These are phyloP conservation scores for Protomyces arabidopsidicola DNA, from an alignment of 1,139 yeast genomes.

Conservation along the genomic window DNA sequence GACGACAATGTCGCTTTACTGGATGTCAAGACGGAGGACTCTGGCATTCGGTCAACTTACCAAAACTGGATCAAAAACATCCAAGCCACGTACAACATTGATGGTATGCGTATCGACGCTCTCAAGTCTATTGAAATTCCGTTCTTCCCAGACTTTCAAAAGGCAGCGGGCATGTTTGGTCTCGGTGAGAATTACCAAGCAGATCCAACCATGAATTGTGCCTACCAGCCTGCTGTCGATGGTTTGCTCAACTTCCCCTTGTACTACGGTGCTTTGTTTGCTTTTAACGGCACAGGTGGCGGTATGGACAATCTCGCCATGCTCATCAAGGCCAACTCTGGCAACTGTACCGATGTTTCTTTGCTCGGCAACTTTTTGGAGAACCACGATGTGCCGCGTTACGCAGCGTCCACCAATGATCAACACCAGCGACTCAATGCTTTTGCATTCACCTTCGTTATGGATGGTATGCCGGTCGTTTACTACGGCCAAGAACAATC, in stretches of 20 bases:
- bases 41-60: constrained; percentile 18
- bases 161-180: constrained; percentile 27
- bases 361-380: constrained; percentile 28
- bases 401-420: constrained; percentile 28
- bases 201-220: constrained; percentile 25
- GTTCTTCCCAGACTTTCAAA: constrained; percentile 26
- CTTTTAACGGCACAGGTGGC: constrained; percentile 30
- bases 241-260: constrained; percentile 30
- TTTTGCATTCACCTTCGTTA: constrained; percentile 24
- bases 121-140: constrained; percentile 25
- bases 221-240: constrained; percentile 26
- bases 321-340: constrained; percentile 20
- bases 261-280: constrained; percentile 21
- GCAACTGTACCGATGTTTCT: constrained; percentile 22
- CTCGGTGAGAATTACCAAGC: constrained; percentile 31
- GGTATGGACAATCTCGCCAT: constrained; percentile 25
- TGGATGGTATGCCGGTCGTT: constrained; percentile 30
- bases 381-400: constrained; percentile 31
- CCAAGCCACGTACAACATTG: constrained; percentile 24
- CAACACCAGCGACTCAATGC: constrained; percentile 25
- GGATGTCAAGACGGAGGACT: constrained; percentile 25
- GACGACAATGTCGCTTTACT: constrained; percentile 28
- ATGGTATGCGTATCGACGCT: constrained; percentile 31
- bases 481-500: constrained; percentile 31
- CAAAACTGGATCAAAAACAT: constrained; percentile 11